Evolutionary conservation across 2,329 filamentous ascomycete genomes (phyloP).

Genomic region (Sporothrix globosa): DNA sequence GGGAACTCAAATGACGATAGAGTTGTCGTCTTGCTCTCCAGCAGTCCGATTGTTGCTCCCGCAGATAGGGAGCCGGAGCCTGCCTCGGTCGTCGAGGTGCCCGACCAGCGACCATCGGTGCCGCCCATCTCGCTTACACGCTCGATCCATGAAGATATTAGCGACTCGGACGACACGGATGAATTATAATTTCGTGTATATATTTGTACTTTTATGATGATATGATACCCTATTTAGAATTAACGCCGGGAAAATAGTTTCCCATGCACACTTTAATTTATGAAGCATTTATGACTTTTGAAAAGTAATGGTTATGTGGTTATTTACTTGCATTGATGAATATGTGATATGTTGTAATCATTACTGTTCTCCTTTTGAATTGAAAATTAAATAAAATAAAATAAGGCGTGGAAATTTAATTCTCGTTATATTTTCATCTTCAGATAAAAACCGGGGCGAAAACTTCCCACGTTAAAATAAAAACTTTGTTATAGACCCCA

Average conservation of each 20-base stretch:
- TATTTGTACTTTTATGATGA: constrained; percentile 20
- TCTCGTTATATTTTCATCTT: too few species aligned
- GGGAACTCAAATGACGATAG: not conserved
- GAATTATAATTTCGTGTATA: constrained; percentile 29
- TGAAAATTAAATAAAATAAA: too few species aligned
- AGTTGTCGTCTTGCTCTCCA: constrained; percentile 25
- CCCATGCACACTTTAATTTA: not conserved
- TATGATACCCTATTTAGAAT: constrained; percentile 31
- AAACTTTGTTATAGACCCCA: not conserved
- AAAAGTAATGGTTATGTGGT: too few species aligned
- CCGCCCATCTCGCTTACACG: not conserved
- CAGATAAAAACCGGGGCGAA: too few species aligned
- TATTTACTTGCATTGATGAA: too few species aligned
- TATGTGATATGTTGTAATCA: too few species aligned
- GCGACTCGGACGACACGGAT: constrained; percentile 35
- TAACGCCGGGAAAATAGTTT: not conserved
- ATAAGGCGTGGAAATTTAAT: too few species aligned
- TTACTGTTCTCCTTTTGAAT: too few species aligned
- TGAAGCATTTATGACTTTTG: too few species aligned
- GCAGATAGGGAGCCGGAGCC: not conserved
- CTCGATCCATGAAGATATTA: constrained; percentile 13
- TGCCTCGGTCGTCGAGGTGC: not conserved
- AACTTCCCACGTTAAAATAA: not conserved
- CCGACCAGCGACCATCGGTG: not conserved
- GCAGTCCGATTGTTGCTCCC: constrained; percentile 23